Percentiles rank a stretch among this genome's conserved stretches.
Evolutionary conservation across 495 filamentous ascomycete genomes (phyloP).

Genomic region (Pyrenula massariospora): DNA sequence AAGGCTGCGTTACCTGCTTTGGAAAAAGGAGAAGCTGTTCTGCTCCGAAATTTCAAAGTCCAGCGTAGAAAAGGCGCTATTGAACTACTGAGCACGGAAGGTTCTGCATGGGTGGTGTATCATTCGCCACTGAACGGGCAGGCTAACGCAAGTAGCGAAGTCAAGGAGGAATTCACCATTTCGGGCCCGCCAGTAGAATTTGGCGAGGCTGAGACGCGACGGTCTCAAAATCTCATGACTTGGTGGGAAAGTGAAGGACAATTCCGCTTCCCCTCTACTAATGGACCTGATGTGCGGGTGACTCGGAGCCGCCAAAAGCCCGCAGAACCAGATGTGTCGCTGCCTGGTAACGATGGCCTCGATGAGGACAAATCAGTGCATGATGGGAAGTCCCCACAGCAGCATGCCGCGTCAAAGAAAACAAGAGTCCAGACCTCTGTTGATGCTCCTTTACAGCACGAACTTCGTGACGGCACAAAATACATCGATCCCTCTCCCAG

Average conservation of each 20-base stretch:
- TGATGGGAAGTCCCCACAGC: not conserved
- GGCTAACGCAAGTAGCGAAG: constrained; percentile 11
- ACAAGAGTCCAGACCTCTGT: not conserved
- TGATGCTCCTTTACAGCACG: not conserved
- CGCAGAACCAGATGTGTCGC: constrained; percentile 17
- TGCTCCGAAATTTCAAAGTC: constrained; percentile 68
- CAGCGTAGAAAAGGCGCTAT: constrained; percentile 25
- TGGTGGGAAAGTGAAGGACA: constrained; percentile 23
- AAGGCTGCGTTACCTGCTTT: constrained; percentile 58
- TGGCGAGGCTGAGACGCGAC: constrained; percentile 42
- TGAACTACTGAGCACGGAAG: constrained; percentile 33
- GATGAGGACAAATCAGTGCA: constrained; percentile 16
- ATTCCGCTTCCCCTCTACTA: constrained; percentile 13
- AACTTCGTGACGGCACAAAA: constrained; percentile 19
- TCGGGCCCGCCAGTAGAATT: constrained; percentile 57
- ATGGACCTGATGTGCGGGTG: constrained; percentile 26
- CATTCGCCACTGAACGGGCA: constrained; percentile 17
- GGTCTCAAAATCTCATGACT: constrained; percentile 39
- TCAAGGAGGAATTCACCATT: constrained; percentile 26
- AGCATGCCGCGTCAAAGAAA: not conserved
- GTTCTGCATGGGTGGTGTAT: constrained; percentile 58
- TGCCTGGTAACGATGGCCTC: constrained; percentile 19
- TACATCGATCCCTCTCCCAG: constrained; percentile 7
- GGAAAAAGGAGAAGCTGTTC: constrained; percentile 57
- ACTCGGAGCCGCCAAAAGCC: constrained; percentile 21